Conservation (phyloP, 148 eudicot genomes). For the Rhododendron ovatum region DNA sequence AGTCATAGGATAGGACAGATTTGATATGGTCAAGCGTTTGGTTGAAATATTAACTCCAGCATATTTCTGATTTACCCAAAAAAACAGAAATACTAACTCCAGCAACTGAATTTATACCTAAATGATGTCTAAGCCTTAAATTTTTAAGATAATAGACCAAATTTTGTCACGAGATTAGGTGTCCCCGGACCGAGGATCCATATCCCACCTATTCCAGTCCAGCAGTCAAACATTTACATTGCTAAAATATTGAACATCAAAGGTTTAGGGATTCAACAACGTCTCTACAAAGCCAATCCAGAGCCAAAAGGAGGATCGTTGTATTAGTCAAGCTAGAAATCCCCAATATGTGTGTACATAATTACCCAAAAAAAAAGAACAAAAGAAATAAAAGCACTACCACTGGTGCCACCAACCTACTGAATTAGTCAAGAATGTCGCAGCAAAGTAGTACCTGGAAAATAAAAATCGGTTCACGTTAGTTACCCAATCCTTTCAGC, state of each 20-base stretch:
- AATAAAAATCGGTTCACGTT: neutral
- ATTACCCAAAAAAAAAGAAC: neutral
- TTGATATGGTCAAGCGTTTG: neutral
- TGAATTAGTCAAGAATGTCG: neutral
- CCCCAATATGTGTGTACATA: neutral
- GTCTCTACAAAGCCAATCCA: neutral
- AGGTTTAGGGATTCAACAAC: neutral
- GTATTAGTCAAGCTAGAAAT: neutral
- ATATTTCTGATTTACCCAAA: no score
- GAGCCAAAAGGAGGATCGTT: neutral
- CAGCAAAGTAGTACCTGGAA: constrained; percentile 2
- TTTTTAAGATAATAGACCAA: neutral
- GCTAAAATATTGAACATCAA: neutral
- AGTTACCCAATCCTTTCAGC: constrained; percentile 6
- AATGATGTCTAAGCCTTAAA: neutral
- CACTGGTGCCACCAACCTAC: neutral
- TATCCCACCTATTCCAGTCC: neutral
- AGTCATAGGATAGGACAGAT: neutral
- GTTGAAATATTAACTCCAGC: neutral
- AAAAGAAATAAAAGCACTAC: neutral
- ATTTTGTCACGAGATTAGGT: neutral
- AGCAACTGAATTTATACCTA: neutral
- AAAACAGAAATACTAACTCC: neutral
- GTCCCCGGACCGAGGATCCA: neutral
- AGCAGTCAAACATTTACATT: neutral